Percentiles rank a stretch among this genome's conserved stretches.
Evolutionary conservation across 306 rosid genomes (phyloP).

Genomic region (Prunus persica): DNA sequence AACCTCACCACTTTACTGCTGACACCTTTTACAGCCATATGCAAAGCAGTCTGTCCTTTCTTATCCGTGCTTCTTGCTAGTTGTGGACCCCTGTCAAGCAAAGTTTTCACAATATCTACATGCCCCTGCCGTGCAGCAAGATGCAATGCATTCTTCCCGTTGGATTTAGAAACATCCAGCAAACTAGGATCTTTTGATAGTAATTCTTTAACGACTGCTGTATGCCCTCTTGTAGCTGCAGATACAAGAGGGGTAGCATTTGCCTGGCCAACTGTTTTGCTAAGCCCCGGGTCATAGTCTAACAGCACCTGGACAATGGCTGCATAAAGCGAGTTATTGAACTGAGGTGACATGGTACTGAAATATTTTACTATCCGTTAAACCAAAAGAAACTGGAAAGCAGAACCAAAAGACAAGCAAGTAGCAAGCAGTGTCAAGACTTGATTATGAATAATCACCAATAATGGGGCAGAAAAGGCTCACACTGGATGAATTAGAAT

Average conservation of each 20-base stretch:
- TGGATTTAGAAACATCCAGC: conserved; percentile 65
- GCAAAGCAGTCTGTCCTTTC: conserved; percentile 86
- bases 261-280: conserved; percentile 73
- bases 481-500: neutral
- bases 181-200: conserved; percentile 48
- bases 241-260: conserved; percentile 83
- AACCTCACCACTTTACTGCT: conserved; percentile 68
- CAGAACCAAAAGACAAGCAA: too few relatives aligned
- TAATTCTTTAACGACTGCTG: conserved; percentile 54
- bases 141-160: conserved; percentile 86
- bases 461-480: neutral
- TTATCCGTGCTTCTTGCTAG: conserved; percentile 75
- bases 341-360: neutral
- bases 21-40: conserved; percentile 89
- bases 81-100: conserved; percentile 62
- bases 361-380: neutral
- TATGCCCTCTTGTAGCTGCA: conserved; percentile 74
- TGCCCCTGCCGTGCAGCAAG: conserved; percentile 88
- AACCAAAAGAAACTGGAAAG: too few relatives aligned
- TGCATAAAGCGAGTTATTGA: conserved; percentile 23
- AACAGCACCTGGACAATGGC: conserved; percentile 60
- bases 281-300: conserved; percentile 60
- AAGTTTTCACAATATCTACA: conserved; percentile 45
- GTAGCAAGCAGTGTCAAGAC: neutral
- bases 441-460: neutral